A percentile compares a stretch with the other conserved stretches of the same genome.
Evolutionary conservation across 306 rosid genomes (phyloP).

Genomic region (Hippophae gyantsensis): DNA sequence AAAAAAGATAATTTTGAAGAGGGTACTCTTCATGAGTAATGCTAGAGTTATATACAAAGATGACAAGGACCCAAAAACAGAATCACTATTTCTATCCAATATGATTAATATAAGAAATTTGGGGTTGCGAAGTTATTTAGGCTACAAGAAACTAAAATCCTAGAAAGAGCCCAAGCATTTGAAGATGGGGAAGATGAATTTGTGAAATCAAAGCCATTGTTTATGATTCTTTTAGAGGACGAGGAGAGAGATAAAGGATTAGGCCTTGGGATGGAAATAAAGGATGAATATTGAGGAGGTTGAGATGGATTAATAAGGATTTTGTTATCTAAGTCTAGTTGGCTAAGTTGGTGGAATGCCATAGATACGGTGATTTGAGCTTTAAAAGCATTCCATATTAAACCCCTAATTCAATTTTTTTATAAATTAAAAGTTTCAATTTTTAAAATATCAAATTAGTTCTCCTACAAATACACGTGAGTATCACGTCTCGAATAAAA

Average conservation of each 20-base stretch:
- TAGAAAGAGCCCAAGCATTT: slow-evolving; percentile 27
- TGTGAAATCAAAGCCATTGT: slow-evolving; percentile 50
- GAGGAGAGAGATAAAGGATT: slow-evolving; percentile 51
- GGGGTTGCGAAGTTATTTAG: slow-evolving; percentile 43
- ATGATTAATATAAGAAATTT: slow-evolving; percentile 31
- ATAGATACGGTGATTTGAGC: no score
- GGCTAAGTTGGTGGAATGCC: no score
- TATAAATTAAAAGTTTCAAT: no score
- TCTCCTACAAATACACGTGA: no score
- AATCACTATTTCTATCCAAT: slow-evolving; percentile 29
- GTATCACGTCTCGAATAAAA: no score
- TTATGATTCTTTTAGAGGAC: slow-evolving; percentile 7
- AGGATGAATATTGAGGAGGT: slow-evolving; percentile 20
- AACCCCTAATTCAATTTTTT: no score
- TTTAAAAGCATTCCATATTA: no score
- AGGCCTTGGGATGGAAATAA: slow-evolving; percentile 62
- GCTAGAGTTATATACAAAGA: neutral
- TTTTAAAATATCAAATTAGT: no score
- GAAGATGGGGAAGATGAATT: slow-evolving; percentile 50
- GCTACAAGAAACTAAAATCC: neutral
- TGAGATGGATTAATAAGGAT: no score
- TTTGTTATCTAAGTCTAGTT: no score
- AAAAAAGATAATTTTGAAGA: slow-evolving; percentile 37
- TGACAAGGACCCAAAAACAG: slow-evolving; percentile 15
- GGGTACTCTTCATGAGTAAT: slow-evolving; percentile 31